phyloP scores from a whole-genome alignment of 192 early-diverging fungal species.

The Backusella morwellensis region DNA sequence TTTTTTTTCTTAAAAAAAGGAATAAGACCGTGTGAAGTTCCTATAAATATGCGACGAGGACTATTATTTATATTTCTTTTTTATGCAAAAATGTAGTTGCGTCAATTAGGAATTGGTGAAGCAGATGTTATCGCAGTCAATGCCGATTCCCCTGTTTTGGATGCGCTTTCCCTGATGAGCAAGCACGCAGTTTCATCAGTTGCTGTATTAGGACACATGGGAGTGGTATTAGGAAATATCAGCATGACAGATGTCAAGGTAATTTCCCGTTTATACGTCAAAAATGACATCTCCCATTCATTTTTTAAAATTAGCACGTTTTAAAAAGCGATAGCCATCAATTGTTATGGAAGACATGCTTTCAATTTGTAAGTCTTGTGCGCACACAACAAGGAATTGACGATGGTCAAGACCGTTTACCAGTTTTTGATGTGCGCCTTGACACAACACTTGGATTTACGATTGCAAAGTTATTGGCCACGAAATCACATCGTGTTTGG shows the following conservation, averaged over 20 bases:
- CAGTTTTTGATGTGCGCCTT: slow-evolving; percentile 73
- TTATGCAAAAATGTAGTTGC: slow-evolving; percentile 32
- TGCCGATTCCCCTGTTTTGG: slow-evolving; percentile 54
- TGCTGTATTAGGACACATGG: slow-evolving; percentile 53
- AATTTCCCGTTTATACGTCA: not conserved
- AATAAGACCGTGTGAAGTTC: slow-evolving; percentile 42
- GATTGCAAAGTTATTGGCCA: slow-evolving; percentile 77
- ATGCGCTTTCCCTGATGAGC: slow-evolving; percentile 66
- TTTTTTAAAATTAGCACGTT: slow-evolving; percentile 15
- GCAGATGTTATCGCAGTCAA: slow-evolving; percentile 52
- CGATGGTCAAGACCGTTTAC: slow-evolving; percentile 65
- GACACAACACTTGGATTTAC: slow-evolving; percentile 69
- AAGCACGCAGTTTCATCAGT: slow-evolving; percentile 60
- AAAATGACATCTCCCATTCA: not conserved
- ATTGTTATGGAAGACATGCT: slow-evolving; percentile 56
- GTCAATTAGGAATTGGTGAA: slow-evolving; percentile 55
- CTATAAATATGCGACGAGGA: slow-evolving; percentile 33
- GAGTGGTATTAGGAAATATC: slow-evolving; percentile 60
- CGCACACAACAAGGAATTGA: slow-evolving; percentile 62
- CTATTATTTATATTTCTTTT: not conserved
- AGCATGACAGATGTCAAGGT: slow-evolving; percentile 72
- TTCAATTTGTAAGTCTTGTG: slow-evolving; percentile 61
- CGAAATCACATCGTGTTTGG: slow-evolving; percentile 81
- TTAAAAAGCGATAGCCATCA: slow-evolving; percentile 40
- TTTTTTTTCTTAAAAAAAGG: not conserved